Conservation (phyloP, 805 yeast species). For the Barnettozyma vustinii region DNA sequence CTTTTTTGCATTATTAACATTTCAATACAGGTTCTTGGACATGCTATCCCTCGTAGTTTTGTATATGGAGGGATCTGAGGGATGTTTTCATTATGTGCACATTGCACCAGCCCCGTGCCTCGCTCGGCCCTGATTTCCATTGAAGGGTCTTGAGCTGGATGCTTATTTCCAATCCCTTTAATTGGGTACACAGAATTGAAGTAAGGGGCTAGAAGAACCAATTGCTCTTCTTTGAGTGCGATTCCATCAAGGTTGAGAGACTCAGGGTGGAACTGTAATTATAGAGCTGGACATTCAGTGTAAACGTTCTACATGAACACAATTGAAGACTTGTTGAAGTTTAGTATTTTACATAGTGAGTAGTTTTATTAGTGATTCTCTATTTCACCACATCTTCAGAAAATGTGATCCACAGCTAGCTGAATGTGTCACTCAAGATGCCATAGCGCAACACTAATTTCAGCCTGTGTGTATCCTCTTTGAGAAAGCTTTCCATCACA, state of each 20-base stretch:
- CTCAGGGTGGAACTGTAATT: conserved; percentile 27
- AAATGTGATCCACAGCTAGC: too few species aligned
- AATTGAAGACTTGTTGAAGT: background rate
- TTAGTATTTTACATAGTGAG: background rate
- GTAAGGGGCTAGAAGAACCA: conserved; percentile 43
- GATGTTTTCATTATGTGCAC: background rate
- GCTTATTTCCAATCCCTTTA: conserved; percentile 12
- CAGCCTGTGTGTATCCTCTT: too few species aligned
- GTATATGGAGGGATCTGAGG: background rate
- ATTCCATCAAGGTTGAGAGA: conserved; percentile 30
- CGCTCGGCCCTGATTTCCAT: conserved; percentile 45
- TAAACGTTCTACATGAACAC: background rate
- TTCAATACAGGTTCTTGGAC: background rate
- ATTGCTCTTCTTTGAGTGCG: conserved; percentile 57
- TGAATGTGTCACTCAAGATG: too few species aligned
- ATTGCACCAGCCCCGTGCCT: conserved; percentile 47
- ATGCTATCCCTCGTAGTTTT: background rate
- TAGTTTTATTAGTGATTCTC: too few species aligned
- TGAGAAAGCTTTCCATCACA: too few species aligned
- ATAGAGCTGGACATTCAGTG: conserved; percentile 18
- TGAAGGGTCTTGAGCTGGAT: conserved; percentile 60
- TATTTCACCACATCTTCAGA: too few species aligned
- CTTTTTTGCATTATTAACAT: background rate
- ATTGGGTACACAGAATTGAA: background rate
- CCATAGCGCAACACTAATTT: too few species aligned